A percentile compares a stretch with the other conserved stretches of the same genome.
Evolutionary conservation across 192 early-diverging fungal species (phyloP).

Genomic region (Spizellomyces punctatus): DNA sequence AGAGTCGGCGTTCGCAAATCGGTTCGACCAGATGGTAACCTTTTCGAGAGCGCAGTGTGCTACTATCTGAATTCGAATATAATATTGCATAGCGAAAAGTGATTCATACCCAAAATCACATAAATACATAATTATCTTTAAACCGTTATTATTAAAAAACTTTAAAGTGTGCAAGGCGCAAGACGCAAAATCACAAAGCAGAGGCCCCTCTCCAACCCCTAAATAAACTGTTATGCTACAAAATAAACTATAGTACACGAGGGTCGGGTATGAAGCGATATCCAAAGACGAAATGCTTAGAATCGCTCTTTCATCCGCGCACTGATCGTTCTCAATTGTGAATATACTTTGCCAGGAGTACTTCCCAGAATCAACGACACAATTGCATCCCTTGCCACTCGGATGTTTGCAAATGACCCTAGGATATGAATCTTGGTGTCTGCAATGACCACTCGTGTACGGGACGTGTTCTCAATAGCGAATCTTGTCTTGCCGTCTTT

Average conservation of each 20-base stretch:
- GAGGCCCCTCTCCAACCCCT: too few species aligned
- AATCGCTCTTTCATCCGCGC: slow-evolving; percentile 95
- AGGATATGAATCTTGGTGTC: slow-evolving; percentile 97
- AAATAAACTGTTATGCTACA: background rate
- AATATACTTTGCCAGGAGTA: slow-evolving; percentile 96
- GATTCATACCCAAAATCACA: too few species aligned
- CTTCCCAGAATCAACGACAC: slow-evolving; percentile 89
- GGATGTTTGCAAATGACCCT: slow-evolving; percentile 96
- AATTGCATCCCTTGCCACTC: slow-evolving; percentile 91
- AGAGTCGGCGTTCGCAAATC: too few species aligned
- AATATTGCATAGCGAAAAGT: too few species aligned
- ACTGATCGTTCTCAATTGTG: slow-evolving; percentile 81
- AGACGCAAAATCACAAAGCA: too few species aligned
- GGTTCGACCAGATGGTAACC: too few species aligned
- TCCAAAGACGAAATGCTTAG: slow-evolving; percentile 34
- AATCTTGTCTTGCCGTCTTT: slow-evolving; percentile 97
- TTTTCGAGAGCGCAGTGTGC: too few species aligned
- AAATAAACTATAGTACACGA: background rate
- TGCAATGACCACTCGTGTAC: slow-evolving; percentile 94
- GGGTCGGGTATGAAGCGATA: background rate
- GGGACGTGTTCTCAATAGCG: slow-evolving; percentile 96
- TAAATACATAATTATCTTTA: too few species aligned
- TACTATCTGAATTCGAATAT: too few species aligned
- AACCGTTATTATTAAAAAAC: too few species aligned
- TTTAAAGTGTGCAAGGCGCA: too few species aligned